phyloP scores from a whole-genome alignment of 495 filamentous ascomycete species.

The Chaetomidium leptoderma region DNA sequence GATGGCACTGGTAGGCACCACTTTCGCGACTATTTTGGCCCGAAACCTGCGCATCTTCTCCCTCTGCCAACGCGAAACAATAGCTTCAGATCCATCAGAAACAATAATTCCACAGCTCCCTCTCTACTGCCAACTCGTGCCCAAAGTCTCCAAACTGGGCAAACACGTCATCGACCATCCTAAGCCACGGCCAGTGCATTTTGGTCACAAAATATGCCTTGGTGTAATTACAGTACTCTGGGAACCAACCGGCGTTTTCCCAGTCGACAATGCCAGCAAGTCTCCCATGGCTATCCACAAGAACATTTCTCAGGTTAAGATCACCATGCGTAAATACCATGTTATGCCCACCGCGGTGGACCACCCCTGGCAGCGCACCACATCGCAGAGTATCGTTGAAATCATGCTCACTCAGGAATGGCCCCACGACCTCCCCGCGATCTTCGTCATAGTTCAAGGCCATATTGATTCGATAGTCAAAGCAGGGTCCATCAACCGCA shows the following conservation, averaged over 20 bases:
- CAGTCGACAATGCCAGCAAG: constrained; percentile 6
- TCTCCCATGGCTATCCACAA: not conserved
- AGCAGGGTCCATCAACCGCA: not conserved
- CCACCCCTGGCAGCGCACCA: not conserved
- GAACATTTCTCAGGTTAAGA: not conserved
- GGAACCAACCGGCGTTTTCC: constrained; percentile 4
- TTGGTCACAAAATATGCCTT: not conserved
- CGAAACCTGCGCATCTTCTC: too few relatives aligned
- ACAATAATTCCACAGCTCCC: constrained; percentile 3
- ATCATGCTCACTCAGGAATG: not conserved
- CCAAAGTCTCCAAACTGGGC: not conserved
- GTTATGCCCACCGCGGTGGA: not conserved
- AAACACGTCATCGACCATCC: constrained; percentile 3
- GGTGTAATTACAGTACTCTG: constrained; percentile 1
- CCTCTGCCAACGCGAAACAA: too few relatives aligned
- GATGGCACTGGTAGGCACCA: too few relatives aligned
- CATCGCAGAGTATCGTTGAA: not conserved
- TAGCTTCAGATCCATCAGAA: too few relatives aligned
- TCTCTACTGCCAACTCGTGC: not conserved
- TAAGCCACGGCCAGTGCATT: not conserved
- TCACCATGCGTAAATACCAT: constrained; percentile 5
- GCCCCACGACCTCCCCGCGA: not conserved
- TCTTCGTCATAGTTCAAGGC: not conserved
- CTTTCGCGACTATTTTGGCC: too few relatives aligned
- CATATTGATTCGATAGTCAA: not conserved